Evolutionary conservation across 805 yeast species (phyloP).

Genomic region (Candida ipomoeae): DNA sequence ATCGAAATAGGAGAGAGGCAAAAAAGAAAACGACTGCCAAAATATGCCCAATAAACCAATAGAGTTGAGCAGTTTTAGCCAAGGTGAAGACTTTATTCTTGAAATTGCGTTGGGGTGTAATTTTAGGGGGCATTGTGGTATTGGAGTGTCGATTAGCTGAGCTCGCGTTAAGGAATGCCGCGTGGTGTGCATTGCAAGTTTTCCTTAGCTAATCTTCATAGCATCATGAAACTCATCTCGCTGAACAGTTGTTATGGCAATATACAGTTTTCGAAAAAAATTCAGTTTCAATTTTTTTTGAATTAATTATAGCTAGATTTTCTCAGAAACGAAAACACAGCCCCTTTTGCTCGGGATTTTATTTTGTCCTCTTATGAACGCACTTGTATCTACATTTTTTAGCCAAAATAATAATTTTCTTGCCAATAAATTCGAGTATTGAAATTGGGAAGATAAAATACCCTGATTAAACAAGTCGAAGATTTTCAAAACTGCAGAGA

Average conservation of each 20-base stretch:
- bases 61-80: slow-evolving; percentile 42
- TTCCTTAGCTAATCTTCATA: background rate
- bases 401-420: background rate
- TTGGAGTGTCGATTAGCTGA: background rate
- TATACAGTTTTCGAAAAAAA: background rate
- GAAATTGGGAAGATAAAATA: background rate
- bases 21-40: slow-evolving; percentile 42
- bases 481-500: background rate
- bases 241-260: background rate
- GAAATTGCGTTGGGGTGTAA: background rate
- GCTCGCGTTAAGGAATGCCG: background rate
- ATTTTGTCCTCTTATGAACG: background rate
- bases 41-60: slow-evolving; percentile 66
- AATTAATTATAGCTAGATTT: background rate
- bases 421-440: background rate
- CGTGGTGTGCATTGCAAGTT: background rate
- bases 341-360: background rate
- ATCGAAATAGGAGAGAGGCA: slow-evolving; percentile 37
- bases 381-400: background rate
- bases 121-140: slow-evolving; percentile 1
- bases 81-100: slow-evolving; percentile 4
- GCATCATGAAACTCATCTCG: background rate
- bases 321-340: background rate
- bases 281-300: background rate
- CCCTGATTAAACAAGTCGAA: background rate